These are phyloP conservation scores for Sporobolomyces roseus DNA, from an alignment of 768 basidiomycete genomes.

Conservation along the genomic window DNA sequence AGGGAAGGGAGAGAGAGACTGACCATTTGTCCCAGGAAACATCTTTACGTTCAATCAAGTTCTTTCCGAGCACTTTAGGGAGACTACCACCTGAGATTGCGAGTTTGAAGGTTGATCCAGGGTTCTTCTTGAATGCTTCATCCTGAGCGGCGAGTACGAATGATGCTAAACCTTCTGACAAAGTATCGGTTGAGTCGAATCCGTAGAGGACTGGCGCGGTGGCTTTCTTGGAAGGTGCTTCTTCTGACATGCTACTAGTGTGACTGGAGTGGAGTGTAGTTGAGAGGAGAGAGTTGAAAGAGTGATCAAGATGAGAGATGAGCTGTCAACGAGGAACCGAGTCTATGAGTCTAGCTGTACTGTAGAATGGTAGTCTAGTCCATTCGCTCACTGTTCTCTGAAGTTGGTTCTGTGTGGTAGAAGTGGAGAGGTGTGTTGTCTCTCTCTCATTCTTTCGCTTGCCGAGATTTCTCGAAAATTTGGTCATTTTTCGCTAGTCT, in stretches of 20 bases:
- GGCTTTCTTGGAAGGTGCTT: slow-evolving; percentile 18
- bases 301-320: background rate
- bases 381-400: too few relatives aligned
- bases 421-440: too few relatives aligned
- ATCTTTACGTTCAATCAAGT: slow-evolving; percentile 65
- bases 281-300: background rate
- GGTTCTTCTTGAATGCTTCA: slow-evolving; percentile 82
- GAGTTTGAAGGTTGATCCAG: slow-evolving; percentile 81
- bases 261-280: background rate
- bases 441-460: too few relatives aligned
- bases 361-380: too few relatives aligned
- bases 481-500: too few relatives aligned
- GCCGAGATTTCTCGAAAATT: too few relatives aligned
- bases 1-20: slow-evolving; percentile 34
- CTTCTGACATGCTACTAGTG: background rate
- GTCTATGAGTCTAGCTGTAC: too few relatives aligned
- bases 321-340: too few relatives aligned
- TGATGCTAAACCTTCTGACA: slow-evolving; percentile 66
- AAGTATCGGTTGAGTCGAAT: slow-evolving; percentile 58
- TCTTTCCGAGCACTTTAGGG: slow-evolving; percentile 57
- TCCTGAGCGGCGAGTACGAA: slow-evolving; percentile 84
- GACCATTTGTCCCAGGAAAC: slow-evolving; percentile 95
- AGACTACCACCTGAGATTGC: slow-evolving; percentile 92
- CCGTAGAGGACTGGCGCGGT: slow-evolving; percentile 65
- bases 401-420: too few relatives aligned